Conservation (phyloP, 75 land plant genomes). For the Azolla pinnata region DNA sequence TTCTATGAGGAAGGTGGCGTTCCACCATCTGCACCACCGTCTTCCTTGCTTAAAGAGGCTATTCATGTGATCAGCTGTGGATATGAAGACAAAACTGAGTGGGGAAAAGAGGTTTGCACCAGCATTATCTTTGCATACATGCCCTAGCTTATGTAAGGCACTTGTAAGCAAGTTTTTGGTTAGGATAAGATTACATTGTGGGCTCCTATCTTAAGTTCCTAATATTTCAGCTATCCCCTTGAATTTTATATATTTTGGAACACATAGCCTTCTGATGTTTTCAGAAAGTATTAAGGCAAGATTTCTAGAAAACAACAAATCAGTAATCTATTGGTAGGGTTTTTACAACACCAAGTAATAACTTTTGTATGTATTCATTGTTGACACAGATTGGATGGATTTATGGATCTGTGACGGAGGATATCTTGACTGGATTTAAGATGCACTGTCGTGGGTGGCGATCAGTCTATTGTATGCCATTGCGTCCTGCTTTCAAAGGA, state of each 20-base stretch:
- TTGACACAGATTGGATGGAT: slow-evolving; percentile 94
- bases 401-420: slow-evolving; percentile 87
- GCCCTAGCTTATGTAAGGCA: too few relatives aligned
- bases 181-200: too few relatives aligned
- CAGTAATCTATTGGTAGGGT: too few relatives aligned
- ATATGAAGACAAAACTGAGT: slow-evolving; percentile 92
- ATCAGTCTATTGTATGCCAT: slow-evolving; percentile 80
- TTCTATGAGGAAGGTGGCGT: slow-evolving; percentile 81
- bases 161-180: too few relatives aligned
- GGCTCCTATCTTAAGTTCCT: too few relatives aligned
- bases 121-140: background rate
- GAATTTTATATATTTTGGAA: too few relatives aligned
- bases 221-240: too few relatives aligned
- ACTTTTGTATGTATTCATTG: too few relatives aligned
- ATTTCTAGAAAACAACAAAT: too few relatives aligned
- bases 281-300: too few relatives aligned
- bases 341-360: too few relatives aligned
- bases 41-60: slow-evolving; percentile 81
- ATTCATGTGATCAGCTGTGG: slow-evolving; percentile 99
- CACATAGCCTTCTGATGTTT: too few relatives aligned
- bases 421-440: slow-evolving; percentile 86
- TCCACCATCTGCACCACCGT: slow-evolving; percentile 67
- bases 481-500: slow-evolving; percentile 72
- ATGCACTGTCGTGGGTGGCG: slow-evolving; percentile 86
- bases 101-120: slow-evolving; percentile 87